Evolutionary conservation across 73 alveolate species (phyloP), one percentile per base, ranked within the genome.

Genomic region (Paramecium bursaria): DNA sequence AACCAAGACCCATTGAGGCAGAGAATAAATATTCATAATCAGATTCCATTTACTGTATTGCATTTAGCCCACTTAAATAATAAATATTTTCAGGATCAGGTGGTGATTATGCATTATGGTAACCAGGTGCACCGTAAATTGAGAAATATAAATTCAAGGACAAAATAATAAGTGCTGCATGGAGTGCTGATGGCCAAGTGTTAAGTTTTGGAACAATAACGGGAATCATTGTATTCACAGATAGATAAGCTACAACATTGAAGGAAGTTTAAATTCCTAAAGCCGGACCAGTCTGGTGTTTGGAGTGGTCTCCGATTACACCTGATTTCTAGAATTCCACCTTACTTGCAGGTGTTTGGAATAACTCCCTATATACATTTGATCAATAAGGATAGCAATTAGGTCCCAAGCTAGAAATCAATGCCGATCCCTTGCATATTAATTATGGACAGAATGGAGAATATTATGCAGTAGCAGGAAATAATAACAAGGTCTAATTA

Each of bases 241-340:
- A 79, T 54, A 79, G 89, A 33, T 49, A 61, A 21, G 85, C 76
- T 3, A 50, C 31, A 35, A 11, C 19, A 39, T 55, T 79, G 48
- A 73, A 61, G 21, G 89, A 79, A 61, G 54, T 79, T 31, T 21
- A 39, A 42, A 31, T 57, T 39, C 11, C 22, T 25, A 79, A 73
- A 25, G 75, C 67, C 0, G 75, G 75, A n/a, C 89, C 89, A 10
- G 48, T 79, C 1, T 79, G 89, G 89, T 79, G 89, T 27, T 53
- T 79, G 89, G 89, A 79, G 29, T 79, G 89, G 89, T 33, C 89
- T 4, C 89, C 89, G 0, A 54, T 79, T 15, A 54, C 89, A 17
- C 49, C 80, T 0, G 89, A 79, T 7, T 79, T 21, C 35, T 42
- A 79, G 25, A 26, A 35, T 30, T 53, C 85, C 4, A 51, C 30